Evolutionary conservation across 176 grass and related monocot genomes (phyloP), one percentile per base, ranked within the genome.

Genomic region (Otatea glauca): DNA sequence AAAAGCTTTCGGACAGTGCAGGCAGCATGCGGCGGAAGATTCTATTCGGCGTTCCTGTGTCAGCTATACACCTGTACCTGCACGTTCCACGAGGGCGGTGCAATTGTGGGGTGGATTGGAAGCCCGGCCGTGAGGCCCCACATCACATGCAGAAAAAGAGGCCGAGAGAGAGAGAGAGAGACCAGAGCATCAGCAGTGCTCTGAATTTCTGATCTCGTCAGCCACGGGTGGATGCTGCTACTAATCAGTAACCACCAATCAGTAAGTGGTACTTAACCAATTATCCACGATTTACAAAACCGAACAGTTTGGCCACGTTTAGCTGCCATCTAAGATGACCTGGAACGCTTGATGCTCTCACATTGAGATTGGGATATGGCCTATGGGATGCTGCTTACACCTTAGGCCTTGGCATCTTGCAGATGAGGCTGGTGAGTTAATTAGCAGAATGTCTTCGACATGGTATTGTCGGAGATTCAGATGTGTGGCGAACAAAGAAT

Each of bases 1-100:
- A 35, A 53, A 53, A 34, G 25, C 47, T 74, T 34, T 48, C 37
- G 13, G 65, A 58, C 56, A 78, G 75, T 9, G 42, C 43, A 74
- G 35, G 70, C 49, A 9, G 27, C 86, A 77, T 7, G 72, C 21
- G 69, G 78, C 13, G 18, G 66, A 84, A 88, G 87, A 79, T 84
- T 84, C 81, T 73, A 39, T 72, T 69, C 56, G 54, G 9, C 41
- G 50, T 72, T 11, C n/a, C 34, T 8, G 11, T 7, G 63, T 6
- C 66, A 24, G 70, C 77, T 38, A 5, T 24, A 79, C 87, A 68
- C 66, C 81, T 68, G 83, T 89, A 72, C 45, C 2, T 16, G 83
- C 88, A 90, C 83, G 78, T 90, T 82, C 88, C 81, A 79, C 48
- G 68, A 79, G 74, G 67, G 81, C 86, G 35, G 66, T 51, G 17